Conservation (phyloP, 129 eudicot genomes). For the Lactuca sativa region DNA sequence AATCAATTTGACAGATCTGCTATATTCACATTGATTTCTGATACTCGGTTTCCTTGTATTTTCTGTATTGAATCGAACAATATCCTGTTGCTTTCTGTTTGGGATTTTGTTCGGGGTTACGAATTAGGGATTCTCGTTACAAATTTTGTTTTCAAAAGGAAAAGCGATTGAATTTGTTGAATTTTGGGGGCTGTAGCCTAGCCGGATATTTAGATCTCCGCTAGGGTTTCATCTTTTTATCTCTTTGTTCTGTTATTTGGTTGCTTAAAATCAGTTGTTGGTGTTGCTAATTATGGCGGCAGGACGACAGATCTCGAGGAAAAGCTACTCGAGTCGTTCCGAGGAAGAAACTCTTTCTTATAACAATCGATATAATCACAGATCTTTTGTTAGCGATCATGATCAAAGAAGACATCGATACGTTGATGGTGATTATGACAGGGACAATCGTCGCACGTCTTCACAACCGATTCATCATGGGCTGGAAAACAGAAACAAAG, state of each 20-base stretch:
- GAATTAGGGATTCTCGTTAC: conserved; percentile 15
- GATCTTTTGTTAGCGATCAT: not conserved
- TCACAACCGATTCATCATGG: not conserved
- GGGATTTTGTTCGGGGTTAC: not conserved
- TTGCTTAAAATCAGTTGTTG: conserved; percentile 36
- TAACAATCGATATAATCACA: not conserved
- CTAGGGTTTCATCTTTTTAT: conserved; percentile 26
- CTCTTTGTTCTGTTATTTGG: conserved; percentile 28
- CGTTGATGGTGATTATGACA: not conserved
- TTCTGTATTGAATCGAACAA: conserved; percentile 5
- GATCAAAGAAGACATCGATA: conserved; percentile 9
- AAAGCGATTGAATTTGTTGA: conserved; percentile 13
- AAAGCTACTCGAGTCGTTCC: conserved; percentile 18
- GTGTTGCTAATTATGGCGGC: conserved; percentile 47
- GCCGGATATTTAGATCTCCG: conserved; percentile 11
- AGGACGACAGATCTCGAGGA: conserved; percentile 32
- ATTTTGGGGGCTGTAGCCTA: not conserved
- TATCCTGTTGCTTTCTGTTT: not conserved
- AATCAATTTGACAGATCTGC: conserved; percentile 27
- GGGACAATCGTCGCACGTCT: not conserved
- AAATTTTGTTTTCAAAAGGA: not conserved
- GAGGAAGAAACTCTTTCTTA: conserved; percentile 20
- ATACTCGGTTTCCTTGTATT: not conserved
- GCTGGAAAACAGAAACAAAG: not conserved
- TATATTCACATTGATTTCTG: conserved; percentile 5